These are phyloP conservation scores for Sporothrix euskadiensis DNA, from an alignment of 2,329 filamentous ascomycete genomes.

Conservation along the genomic window DNA sequence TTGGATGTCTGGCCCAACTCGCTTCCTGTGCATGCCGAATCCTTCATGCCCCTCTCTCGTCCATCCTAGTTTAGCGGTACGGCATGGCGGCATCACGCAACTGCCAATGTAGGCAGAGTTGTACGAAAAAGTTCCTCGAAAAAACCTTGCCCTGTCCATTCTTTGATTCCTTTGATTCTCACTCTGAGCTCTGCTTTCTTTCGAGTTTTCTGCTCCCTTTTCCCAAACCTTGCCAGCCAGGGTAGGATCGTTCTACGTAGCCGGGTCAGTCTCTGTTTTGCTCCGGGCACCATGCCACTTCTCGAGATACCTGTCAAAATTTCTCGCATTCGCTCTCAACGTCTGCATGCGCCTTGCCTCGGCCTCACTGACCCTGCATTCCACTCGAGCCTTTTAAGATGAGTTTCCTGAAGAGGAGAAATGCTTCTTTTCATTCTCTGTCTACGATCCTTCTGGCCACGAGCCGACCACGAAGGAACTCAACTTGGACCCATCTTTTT, in stretches of 20 bases:
- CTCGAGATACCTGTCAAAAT: not conserved
- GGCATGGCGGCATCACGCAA: not conserved
- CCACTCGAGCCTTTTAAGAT: no score
- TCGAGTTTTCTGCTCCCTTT: not conserved
- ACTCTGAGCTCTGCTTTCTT: not conserved
- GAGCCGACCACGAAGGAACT: not conserved
- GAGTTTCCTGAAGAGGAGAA: no score
- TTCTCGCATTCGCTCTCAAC: not conserved
- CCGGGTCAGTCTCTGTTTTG: not conserved
- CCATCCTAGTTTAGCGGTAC: not conserved
- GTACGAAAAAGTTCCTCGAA: not conserved
- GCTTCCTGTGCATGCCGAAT: not conserved
- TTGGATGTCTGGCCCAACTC: not conserved
- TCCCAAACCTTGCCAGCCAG: not conserved
- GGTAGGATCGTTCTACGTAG: not conserved
- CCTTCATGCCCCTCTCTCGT: not conserved
- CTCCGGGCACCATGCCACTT: not conserved
- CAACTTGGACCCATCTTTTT: not conserved
- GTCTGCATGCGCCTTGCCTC: not conserved
- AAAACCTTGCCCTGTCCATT: not conserved
- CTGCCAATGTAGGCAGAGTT: not conserved
- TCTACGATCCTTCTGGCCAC: not conserved
- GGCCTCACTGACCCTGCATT: not conserved
- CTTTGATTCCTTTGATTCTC: not conserved
- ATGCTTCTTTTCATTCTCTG: not conserved